Conservation (phyloP, 1,139 yeast species). For the Magnusiomyces paraingens region DNA sequence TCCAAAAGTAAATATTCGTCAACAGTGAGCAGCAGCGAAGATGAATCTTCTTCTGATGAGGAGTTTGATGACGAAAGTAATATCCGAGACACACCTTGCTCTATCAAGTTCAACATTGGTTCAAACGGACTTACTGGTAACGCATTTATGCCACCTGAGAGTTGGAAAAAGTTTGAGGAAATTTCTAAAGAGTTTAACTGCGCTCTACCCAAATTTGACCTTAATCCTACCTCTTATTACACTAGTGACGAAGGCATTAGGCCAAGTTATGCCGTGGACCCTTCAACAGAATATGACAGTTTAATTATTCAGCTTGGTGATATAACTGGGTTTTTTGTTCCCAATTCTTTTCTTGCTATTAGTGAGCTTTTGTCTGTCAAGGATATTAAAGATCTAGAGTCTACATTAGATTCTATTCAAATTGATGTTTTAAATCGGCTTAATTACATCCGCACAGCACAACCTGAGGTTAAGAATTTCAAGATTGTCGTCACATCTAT, state of each 20-base stretch:
- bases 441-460: constrained; percentile 34
- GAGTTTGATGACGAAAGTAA: not conserved
- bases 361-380: constrained; percentile 20
- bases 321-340: constrained; percentile 35
- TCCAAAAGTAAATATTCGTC: constrained; percentile 12
- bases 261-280: constrained; percentile 41
- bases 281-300: constrained; percentile 48
- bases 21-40: not conserved
- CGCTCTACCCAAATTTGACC: constrained; percentile 16
- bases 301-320: constrained; percentile 48
- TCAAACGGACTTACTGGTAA: constrained; percentile 14
- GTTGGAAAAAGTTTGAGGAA: constrained; percentile 21
- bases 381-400: constrained; percentile 30
- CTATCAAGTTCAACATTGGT: constrained; percentile 9
- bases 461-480: constrained; percentile 40
- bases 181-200: constrained; percentile 8
- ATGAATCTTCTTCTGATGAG: not conserved
- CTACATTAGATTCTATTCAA: constrained; percentile 60
- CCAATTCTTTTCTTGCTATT: constrained; percentile 24
- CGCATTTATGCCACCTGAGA: constrained; percentile 24
- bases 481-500: constrained; percentile 49
- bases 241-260: constrained; percentile 38
- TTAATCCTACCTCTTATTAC: constrained; percentile 38
- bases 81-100: not conserved
- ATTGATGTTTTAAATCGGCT: constrained; percentile 48